Base-by-base conservation (phyloP, 352 stramenopile genomes). In the Globisporangium polare region DNA sequence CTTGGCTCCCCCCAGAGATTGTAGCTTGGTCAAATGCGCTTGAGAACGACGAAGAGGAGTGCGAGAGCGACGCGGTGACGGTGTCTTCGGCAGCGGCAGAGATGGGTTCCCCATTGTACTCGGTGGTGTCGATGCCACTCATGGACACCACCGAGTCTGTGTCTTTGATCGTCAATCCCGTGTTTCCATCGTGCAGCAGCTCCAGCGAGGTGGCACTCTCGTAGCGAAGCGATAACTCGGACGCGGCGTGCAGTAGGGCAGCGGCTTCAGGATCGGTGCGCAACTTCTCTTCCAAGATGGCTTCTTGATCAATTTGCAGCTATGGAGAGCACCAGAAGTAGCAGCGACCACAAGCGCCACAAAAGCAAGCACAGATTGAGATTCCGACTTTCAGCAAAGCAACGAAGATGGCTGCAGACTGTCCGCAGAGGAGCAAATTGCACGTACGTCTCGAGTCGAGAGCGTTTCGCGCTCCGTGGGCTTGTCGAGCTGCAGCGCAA, bases 401-500 rank as follows among this genome's bases (percentile, higher is more conserved):
- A 27, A 54, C 26, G 17, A 10, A 54, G 24, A 54, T 41, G 10
- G 8, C 20, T 20, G 45, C 26, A 54, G 49, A 17, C 13, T 43
- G 37, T 12, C 13, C n/a, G 37, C 15, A 43, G 12, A 31, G 10
- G 18, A 33, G 24, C 22, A 27, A 33, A 22, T 4, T 6, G 37
- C 37, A 46, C 55, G 20, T 42, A 62, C 56, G n/a, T 54, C 27
- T 43, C 43, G 27, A 18, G 22, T 42, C 31, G 49, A 58, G 22
- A 58, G 12, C 37, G 53, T 67, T 20, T 37, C n/a, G 46, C 26
- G 18, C 22, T 31, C 47, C 5, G 37, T 62, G 12, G 53, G 20
- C 24, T 46, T 66, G 1, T 70, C 29, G 24, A 67, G 47, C 22
- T 74, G 53, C 0, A 68, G 60, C n/a, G 58, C 56, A 35, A 84